phyloP scores from a whole-genome alignment of 306 rosid genomes.

The Psophocarpus tetragonolobus region DNA sequence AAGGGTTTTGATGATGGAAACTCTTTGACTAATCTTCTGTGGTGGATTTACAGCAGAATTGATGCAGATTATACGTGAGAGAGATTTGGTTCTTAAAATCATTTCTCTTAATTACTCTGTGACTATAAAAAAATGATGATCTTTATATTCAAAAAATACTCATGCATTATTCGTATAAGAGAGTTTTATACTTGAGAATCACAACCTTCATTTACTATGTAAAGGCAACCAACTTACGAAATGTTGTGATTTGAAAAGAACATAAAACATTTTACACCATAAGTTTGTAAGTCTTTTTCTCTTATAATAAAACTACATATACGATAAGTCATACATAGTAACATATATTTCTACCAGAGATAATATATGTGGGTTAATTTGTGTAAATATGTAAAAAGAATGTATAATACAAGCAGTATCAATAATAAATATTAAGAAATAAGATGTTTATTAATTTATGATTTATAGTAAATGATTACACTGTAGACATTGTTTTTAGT shows the following conservation, averaged over 20 bases:
- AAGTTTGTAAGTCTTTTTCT: too few species aligned
- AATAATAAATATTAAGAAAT: neutral
- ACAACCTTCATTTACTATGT: too few species aligned
- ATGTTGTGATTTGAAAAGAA: too few species aligned
- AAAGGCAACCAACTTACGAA: too few species aligned
- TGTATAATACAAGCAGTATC: neutral
- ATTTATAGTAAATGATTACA: neutral
- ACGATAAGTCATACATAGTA: neutral
- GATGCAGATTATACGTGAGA: constrained; percentile 6
- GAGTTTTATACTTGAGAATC: too few species aligned
- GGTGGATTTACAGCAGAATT: constrained; percentile 88
- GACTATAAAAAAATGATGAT: neutral
- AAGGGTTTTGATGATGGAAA: constrained; percentile 72
- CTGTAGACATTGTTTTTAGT: neutral
- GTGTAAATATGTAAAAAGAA: neutral
- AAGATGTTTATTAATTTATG: neutral
- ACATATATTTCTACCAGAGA: neutral
- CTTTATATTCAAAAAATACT: neutral
- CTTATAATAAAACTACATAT: neutral
- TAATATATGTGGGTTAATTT: neutral
- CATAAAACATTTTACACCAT: too few species aligned
- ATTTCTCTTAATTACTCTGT: too few species aligned
- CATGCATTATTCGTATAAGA: too few species aligned
- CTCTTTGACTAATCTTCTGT: constrained; percentile 66
- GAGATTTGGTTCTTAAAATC: too few species aligned